phyloP scores from a whole-genome alignment of 768 basidiomycete genomes.

The Podaxis sp. region DNA sequence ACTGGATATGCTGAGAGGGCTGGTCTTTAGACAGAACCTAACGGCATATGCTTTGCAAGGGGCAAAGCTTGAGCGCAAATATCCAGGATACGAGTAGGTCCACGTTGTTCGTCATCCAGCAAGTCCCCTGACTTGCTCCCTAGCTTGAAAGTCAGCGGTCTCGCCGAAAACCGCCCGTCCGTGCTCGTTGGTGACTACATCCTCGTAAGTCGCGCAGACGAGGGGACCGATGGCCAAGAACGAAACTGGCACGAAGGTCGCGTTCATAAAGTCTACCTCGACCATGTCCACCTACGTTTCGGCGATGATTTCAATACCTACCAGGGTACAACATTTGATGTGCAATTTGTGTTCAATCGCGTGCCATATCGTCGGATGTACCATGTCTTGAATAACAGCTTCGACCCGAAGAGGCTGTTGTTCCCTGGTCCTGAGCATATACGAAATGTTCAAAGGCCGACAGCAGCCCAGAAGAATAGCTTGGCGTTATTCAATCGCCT shows the following conservation, averaged over 20 bases:
- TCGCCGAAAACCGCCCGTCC: slow-evolving; percentile 58
- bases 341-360: slow-evolving; percentile 57
- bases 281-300: slow-evolving; percentile 48
- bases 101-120: not conserved
- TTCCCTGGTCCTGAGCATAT: slow-evolving; percentile 42
- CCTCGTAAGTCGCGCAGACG: slow-evolving; percentile 30
- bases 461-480: slow-evolving; percentile 20
- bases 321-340: slow-evolving; percentile 43
- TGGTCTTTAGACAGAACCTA: slow-evolving; percentile 33
- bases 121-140: not conserved
- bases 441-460: slow-evolving; percentile 18
- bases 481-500: slow-evolving; percentile 29
- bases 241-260: slow-evolving; percentile 40
- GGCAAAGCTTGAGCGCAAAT: slow-evolving; percentile 33
- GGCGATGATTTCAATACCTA: slow-evolving; percentile 41
- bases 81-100: slow-evolving; percentile 45
- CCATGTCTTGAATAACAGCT: slow-evolving; percentile 44
- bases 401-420: slow-evolving; percentile 40
- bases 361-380: slow-evolving; percentile 55
- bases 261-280: slow-evolving; percentile 47
- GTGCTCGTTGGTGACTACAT: slow-evolving; percentile 54
- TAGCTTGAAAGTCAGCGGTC: slow-evolving; percentile 52
- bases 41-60: slow-evolving; percentile 36
- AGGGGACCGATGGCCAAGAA: slow-evolving; percentile 21
- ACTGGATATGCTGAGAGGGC: slow-evolving; percentile 10